Conservation (phyloP, 176 grass and related monocot species). For the Secale cereale region DNA sequence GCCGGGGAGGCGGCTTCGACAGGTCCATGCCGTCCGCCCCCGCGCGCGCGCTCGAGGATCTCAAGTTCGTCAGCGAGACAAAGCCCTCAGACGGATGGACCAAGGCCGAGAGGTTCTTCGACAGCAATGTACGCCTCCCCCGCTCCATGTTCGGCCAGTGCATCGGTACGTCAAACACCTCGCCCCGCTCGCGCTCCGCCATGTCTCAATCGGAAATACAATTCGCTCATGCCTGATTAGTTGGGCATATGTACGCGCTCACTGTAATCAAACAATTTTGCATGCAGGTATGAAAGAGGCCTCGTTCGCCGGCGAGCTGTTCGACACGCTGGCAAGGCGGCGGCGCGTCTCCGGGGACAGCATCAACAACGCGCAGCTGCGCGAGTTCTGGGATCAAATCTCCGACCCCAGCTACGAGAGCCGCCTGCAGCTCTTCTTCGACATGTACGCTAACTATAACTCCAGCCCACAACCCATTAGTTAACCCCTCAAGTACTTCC, state of each 20-base stretch:
- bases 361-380: constrained; percentile 68
- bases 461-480: background rate
- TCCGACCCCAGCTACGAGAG: constrained; percentile 69
- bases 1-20: constrained; percentile 30
- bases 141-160: constrained; percentile 79
- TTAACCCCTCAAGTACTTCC: too few relatives aligned
- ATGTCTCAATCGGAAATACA: background rate
- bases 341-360: constrained; percentile 56
- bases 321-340: constrained; percentile 62
- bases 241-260: background rate
- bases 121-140: constrained; percentile 50
- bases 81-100: constrained; percentile 41
- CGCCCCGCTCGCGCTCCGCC: background rate
- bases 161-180: constrained; percentile 44
- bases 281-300: constrained; percentile 71
- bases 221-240: background rate
- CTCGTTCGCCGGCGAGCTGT: constrained; percentile 77
- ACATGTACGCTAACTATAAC: constrained; percentile 38
- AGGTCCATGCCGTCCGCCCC: constrained; percentile 48
- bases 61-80: constrained; percentile 76
- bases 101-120: constrained; percentile 52
- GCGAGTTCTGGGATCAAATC: constrained; percentile 87
- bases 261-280: background rate
- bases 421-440: constrained; percentile 88
- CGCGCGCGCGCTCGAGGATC: constrained; percentile 76